Conservation (phyloP, 345 rosid genomes). For the Gossypium mustelinum region DNA sequence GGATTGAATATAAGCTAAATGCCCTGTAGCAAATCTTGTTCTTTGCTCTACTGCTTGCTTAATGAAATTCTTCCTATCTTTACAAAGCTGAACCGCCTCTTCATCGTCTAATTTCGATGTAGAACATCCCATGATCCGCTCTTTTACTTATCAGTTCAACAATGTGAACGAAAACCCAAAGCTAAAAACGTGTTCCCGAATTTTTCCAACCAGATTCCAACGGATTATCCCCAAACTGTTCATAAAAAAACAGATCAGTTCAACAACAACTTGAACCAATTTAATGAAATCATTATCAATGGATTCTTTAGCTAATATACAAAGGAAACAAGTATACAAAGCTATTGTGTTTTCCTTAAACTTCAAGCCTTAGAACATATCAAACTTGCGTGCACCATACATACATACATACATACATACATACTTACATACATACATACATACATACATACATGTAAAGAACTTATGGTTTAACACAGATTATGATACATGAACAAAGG, state of each 20-base stretch:
- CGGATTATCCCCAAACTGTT: conserved; percentile 26
- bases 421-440: too few species aligned
- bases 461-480: too few species aligned
- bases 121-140: conserved; percentile 83
- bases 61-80: conserved; percentile 78
- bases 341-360: conserved; percentile 36
- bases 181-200: neutral
- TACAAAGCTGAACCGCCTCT: conserved; percentile 94
- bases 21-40: conserved; percentile 71
- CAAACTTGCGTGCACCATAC: conserved; percentile 7
- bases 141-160: neutral
- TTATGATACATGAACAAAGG: too few species aligned
- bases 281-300: neutral
- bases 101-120: conserved; percentile 80
- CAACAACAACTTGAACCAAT: conserved; percentile 3
- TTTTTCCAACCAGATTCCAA: conserved; percentile 33
- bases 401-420: neutral
- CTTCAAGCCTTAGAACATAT: conserved; percentile 31
- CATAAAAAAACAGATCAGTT: conserved; percentile 17
- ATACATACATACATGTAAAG: too few species aligned
- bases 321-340: conserved; percentile 11
- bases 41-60: conserved; percentile 89
- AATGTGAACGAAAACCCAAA: conserved; percentile 29
- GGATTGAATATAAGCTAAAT: conserved; percentile 76
- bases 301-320: neutral